A percentile compares a stretch with the other conserved stretches of the same genome.
These are phyloP conservation scores for Talaromyces atroroseus DNA, from an alignment of 2,329 filamentous ascomycete species.

Conservation along the genomic window DNA sequence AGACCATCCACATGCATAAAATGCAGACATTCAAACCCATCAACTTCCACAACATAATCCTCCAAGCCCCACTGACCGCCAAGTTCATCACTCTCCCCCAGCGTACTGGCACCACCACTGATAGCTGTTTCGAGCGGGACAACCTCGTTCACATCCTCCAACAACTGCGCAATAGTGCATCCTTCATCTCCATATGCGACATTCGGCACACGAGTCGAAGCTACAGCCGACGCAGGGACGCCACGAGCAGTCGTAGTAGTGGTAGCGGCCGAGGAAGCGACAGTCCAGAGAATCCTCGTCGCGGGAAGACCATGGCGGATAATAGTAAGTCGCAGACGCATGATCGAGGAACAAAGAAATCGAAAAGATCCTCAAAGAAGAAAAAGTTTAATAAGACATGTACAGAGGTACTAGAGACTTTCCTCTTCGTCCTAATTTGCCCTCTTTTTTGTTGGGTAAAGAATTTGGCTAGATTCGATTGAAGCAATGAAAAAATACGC, in stretches of 20 bases:
- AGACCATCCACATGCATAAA: conserved; percentile 67
- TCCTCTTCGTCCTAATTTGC: background rate
- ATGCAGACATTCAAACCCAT: conserved; percentile 82
- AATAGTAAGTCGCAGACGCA: conserved; percentile 70
- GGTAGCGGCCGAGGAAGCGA: conserved; percentile 29
- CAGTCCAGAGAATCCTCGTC: conserved; percentile 66
- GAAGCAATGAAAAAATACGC: too few species aligned
- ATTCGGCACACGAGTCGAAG: conserved; percentile 31
- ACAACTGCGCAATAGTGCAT: conserved; percentile 67
- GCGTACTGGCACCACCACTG: conserved; percentile 22
- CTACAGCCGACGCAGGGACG: conserved; percentile 28
- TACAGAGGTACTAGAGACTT: background rate
- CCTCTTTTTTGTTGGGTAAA: too few species aligned
- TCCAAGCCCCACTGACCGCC: conserved; percentile 71
- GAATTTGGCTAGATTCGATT: background rate
- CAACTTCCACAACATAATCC: conserved; percentile 80
- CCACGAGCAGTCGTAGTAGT: background rate
- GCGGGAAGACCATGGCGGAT: conserved; percentile 69
- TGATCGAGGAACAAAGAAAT: conserved; percentile 25
- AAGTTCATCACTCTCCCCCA: conserved; percentile 23
- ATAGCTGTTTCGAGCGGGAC: conserved; percentile 69
- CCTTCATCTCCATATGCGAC: conserved; percentile 42
- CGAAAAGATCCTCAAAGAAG: background rate
- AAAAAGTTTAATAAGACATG: background rate
- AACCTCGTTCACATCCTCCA: conserved; percentile 72